phyloP scores from a whole-genome alignment of 768 basidiomycete species.

The Hebeloma cylindrosporum region DNA sequence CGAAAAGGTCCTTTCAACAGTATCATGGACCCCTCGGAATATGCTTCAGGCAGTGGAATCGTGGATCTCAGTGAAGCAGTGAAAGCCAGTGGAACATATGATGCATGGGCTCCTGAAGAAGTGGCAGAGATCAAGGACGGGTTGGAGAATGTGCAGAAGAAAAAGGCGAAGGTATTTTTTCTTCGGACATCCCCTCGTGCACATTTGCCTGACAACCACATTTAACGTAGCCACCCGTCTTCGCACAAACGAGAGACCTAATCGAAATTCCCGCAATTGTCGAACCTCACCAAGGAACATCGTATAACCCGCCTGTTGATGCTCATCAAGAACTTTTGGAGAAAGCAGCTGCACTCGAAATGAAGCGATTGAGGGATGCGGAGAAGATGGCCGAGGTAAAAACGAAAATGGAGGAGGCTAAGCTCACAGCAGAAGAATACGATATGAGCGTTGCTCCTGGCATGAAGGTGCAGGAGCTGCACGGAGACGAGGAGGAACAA shows the following conservation, averaged over 20 bases:
- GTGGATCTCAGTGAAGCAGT: conserved; percentile 69
- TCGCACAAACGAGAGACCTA: conserved; percentile 43
- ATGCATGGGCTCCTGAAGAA: conserved; percentile 56
- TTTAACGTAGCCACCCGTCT: conserved; percentile 46
- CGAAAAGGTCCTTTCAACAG: conserved; percentile 74
- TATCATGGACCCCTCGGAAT: conserved; percentile 65
- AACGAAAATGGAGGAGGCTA: conserved; percentile 53
- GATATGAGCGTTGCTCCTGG: conserved; percentile 50
- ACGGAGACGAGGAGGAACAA: conserved; percentile 32
- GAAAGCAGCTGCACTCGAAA: conserved; percentile 67
- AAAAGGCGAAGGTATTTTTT: conserved; percentile 51
- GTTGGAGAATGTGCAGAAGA: conserved; percentile 44
- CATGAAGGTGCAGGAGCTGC: conserved; percentile 59
- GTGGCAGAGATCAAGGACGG: conserved; percentile 38
- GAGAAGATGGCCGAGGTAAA: conserved; percentile 55
- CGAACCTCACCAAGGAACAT: conserved; percentile 78
- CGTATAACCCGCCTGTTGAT: conserved; percentile 82
- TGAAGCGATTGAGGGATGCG: conserved; percentile 51
- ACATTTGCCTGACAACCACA: neutral
- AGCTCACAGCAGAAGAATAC: conserved; percentile 30
- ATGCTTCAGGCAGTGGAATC: conserved; percentile 62
- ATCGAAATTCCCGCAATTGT: conserved; percentile 67
- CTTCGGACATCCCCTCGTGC: neutral
- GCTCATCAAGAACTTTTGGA: conserved; percentile 72
- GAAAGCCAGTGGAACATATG: conserved; percentile 63